Base-by-base conservation (phyloP, 1,139 yeast species). In the Saccharomycopsis crataegensis region DNA sequence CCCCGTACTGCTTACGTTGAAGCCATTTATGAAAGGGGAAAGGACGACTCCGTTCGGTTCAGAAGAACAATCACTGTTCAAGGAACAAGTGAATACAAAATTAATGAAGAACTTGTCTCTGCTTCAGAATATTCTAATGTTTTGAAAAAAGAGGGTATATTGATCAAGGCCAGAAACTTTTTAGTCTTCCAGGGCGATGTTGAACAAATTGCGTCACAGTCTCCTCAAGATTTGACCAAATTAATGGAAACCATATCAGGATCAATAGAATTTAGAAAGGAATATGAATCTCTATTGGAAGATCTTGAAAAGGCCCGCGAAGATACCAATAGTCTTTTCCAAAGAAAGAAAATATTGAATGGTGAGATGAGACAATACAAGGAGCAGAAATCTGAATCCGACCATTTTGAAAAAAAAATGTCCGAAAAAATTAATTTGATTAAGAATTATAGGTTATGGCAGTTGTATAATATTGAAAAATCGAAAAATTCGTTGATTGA, bases 131-230 rank as follows among this genome's bases (percentile, higher is more conserved):
- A 91, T 64, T 67, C 85, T 0, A 73, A 75, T 50, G 74, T 82
- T 1, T 74, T 94, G 63, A 87, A 86, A 60, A 73, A 74, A n/a
- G 96, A 91, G 64, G 87, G 88, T 62, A 90, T 94, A 56, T 71
- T 91, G 59, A 86, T 90, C 60, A 88, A 87, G 65, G 97, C 97
- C 1, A 79, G 91, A 63, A 91, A 94, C 67, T 93, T 93, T 64
- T 71, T 93, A 59, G 98, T 94, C 14, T 91, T 93, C 66, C 99
- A 93, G 71, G 99, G 99, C 55, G 98, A 93, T 65, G 96, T 93
- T 49, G 99, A 93, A 66, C 86, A 85, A 61, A 83, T 93, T 51
- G 99, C 99, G 0, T 78, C 96, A 1, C 96, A 91, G 65, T 82
- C 93, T 0, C 81, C 98, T 0, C 69, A 70, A 46, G 96, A 89